Base-by-base conservation (phyloP, 1,284 basidiomycete species). In the Puccinia brachypodii region DNA sequence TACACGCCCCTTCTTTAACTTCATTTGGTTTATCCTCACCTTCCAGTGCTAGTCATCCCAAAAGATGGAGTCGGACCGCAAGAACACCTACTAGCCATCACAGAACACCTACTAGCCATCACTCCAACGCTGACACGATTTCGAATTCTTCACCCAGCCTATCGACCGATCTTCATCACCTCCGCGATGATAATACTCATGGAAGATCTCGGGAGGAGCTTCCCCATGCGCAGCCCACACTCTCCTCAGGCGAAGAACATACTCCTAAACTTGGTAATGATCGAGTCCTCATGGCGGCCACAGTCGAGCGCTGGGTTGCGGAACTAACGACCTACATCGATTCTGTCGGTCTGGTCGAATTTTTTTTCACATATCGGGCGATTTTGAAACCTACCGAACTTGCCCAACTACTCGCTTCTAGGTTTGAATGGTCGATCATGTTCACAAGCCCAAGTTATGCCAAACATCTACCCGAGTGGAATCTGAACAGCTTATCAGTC, bases 261-360 rank as follows among this genome's bases (percentile, higher is more conserved):
- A 56, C 42, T 14, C 44, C 69, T 3, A 66, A 50, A 28, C 62
- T 31, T 38, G 19, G n/a, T 25, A n/a, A 19, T 50, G 75, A 85
- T 28, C 89, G 84, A 88, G 58, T 93, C 47, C 87, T 95, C 19
- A 88, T 95, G 47, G 94, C 93, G 0, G 94, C 94, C 3, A 94
- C 93, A 3, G 93, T 95, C 84, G 94, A 95, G 86, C 91, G 94
- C 0, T 94, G 93, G 93, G 91, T 95, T 82, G 93, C 93, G 0
- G 93, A 95, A 85, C 88, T 95, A 68, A 95, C 94, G 42, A 92
- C 91, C 84, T 91, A 92, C 84, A 88, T 94, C 84, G 91, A 93
- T 86, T 92, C 93, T 82, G 92, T 94, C 85, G 92, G 94, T 84
- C 89, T 95, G 31, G 80, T 83, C 31, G 91, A 92, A 84, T 95